These are phyloP conservation scores for Jacaranda copaia DNA, from an alignment of 257 asterid species.

Conservation along the genomic window DNA sequence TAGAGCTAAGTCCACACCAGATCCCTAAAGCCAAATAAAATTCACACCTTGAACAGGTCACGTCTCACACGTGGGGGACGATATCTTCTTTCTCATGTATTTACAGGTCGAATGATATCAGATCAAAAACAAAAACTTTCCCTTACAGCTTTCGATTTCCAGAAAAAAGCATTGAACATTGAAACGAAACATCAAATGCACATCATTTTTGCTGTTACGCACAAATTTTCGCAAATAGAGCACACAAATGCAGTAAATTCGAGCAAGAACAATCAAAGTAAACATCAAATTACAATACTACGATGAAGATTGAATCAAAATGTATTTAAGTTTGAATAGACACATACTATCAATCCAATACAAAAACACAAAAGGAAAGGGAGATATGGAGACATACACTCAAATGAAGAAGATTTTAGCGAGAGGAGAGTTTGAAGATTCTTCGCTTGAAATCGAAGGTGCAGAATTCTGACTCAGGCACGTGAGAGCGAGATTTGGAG, in stretches of 20 bases:
- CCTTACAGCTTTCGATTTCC: slow-evolving; percentile 27
- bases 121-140: slow-evolving; percentile 23
- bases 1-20: slow-evolving; percentile 23
- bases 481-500: slow-evolving; percentile 33
- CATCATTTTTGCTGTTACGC: slow-evolving; percentile 10
- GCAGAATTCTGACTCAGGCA: slow-evolving; percentile 20
- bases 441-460: slow-evolving; percentile 28
- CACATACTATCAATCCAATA: background rate
- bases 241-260: slow-evolving; percentile 23
- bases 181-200: slow-evolving; percentile 28
- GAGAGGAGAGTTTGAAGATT: too few species aligned
- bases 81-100: background rate
- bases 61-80: background rate
- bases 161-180: background rate
- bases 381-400: slow-evolving; percentile 12
- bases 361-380: background rate
- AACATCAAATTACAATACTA: background rate
- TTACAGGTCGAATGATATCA: slow-evolving; percentile 21
- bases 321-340: slow-evolving; percentile 6
- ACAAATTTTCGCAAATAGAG: background rate
- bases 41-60: background rate
- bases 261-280: slow-evolving; percentile 15
- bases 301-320: background rate
- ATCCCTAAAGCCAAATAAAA: slow-evolving; percentile 28
- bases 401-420: background rate